Percentiles rank a stretch among this genome's conserved stretches.
Conservation (phyloP, 495 filamentous ascomycete species). For the Penicillium parvum region DNA sequence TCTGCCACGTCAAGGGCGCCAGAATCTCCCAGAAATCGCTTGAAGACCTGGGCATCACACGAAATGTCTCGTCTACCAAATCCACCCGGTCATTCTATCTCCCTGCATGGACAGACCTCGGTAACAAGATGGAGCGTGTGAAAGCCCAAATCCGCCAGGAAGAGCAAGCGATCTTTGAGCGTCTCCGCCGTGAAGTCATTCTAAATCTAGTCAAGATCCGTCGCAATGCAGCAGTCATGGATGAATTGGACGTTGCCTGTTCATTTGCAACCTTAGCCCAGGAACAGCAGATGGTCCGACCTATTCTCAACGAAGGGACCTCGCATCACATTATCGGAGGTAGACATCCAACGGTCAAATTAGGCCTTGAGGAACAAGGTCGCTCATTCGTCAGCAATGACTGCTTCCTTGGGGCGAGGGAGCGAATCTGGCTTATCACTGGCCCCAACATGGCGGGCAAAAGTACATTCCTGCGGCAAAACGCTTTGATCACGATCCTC, state of each 20-base stretch:
- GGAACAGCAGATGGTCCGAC: slow-evolving; percentile 69
- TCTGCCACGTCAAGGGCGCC: slow-evolving; percentile 79
- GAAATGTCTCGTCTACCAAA: slow-evolving; percentile 70
- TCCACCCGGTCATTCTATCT: slow-evolving; percentile 81
- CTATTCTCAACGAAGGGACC: slow-evolving; percentile 56
- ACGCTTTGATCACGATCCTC: slow-evolving; percentile 87
- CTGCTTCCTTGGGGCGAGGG: slow-evolving; percentile 66
- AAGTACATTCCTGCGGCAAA: slow-evolving; percentile 90
- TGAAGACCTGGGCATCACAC: slow-evolving; percentile 45
- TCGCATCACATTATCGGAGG: slow-evolving; percentile 71
- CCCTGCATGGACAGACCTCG: slow-evolving; percentile 77
- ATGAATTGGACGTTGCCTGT: slow-evolving; percentile 84
- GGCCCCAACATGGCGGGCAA: slow-evolving; percentile 99
- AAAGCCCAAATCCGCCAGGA: slow-evolving; percentile 73
- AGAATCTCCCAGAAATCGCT: slow-evolving; percentile 56
- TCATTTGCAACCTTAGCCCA: slow-evolving; percentile 74
- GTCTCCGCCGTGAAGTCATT: slow-evolving; percentile 70
- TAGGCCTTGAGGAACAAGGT: slow-evolving; percentile 72
- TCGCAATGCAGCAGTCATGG: slow-evolving; percentile 81
- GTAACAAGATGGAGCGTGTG: slow-evolving; percentile 64
- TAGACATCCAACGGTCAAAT: slow-evolving; percentile 84
- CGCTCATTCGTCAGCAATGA: slow-evolving; percentile 83
- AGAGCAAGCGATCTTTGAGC: slow-evolving; percentile 68
- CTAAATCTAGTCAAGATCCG: slow-evolving; percentile 75
- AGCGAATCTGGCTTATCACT: slow-evolving; percentile 82